phyloP scores from a whole-genome alignment of 2,329 filamentous ascomycete genomes.

The Neurospora sp. region DNA sequence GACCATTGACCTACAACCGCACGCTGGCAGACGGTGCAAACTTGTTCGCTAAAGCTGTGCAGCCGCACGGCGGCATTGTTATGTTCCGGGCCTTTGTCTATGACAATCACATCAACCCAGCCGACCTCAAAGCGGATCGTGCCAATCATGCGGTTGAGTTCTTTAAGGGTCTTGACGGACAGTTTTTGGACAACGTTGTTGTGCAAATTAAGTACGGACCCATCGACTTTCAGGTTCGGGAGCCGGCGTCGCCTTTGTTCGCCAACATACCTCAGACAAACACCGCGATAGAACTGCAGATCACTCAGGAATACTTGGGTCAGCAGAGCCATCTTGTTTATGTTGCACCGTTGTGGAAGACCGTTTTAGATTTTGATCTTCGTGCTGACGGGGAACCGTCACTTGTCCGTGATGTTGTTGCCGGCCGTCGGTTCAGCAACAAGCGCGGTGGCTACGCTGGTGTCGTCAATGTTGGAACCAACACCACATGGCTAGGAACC shows the following conservation, averaged over 20 bases:
- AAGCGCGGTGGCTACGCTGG: slow-evolving; percentile 52
- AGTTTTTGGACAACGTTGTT: slow-evolving; percentile 61
- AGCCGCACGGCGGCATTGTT: slow-evolving; percentile 50
- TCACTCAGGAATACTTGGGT: slow-evolving; percentile 61
- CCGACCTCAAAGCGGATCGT: slow-evolving; percentile 55
- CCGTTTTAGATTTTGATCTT: slow-evolving; percentile 57
- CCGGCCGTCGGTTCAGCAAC: slow-evolving; percentile 47
- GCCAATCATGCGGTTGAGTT: slow-evolving; percentile 61
- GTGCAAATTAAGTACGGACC: slow-evolving; percentile 67
- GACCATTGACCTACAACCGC: slow-evolving; percentile 58
- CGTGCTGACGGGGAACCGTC: slow-evolving; percentile 47
- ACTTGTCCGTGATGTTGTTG: slow-evolving; percentile 48
- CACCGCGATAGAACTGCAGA: slow-evolving; percentile 52
- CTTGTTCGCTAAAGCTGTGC: slow-evolving; percentile 50
- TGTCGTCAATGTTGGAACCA: slow-evolving; percentile 57
- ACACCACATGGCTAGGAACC: slow-evolving; percentile 58
- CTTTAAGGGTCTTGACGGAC: slow-evolving; percentile 52
- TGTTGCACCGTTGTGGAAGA: slow-evolving; percentile 58
- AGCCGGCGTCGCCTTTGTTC: slow-evolving; percentile 57
- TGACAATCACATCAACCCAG: slow-evolving; percentile 43
- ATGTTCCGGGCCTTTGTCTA: slow-evolving; percentile 69
- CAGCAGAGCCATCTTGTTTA: slow-evolving; percentile 63
- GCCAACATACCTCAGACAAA: slow-evolving; percentile 34
- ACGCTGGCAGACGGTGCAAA: slow-evolving; percentile 60
- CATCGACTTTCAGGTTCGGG: slow-evolving; percentile 64